Percentiles rank a stretch among this genome's conserved stretches.
Conservation (phyloP, 164 flowering plant genomes). For the Nymphaea colorata region DNA sequence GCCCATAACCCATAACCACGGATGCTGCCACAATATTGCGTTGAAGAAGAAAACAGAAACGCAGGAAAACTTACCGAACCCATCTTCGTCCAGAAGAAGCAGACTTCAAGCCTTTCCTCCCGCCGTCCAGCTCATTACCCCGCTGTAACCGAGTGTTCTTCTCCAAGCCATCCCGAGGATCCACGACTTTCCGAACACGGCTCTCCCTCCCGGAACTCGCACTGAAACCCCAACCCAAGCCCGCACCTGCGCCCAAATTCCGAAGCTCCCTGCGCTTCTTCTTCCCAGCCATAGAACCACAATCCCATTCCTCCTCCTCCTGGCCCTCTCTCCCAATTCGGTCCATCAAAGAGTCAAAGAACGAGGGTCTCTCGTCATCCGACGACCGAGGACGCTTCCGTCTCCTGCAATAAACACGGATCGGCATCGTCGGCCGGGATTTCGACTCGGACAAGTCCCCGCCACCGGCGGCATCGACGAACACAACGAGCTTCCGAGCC, state of each 20-base stretch:
- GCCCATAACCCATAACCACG: too few relatives aligned
- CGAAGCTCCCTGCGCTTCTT: neutral
- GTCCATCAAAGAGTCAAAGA: neutral
- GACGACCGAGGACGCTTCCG: neutral
- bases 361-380: neutral
- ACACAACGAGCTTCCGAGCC: constrained; percentile 38
- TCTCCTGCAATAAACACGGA: neutral
- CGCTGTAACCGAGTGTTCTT: neutral
- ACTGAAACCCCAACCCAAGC: neutral
- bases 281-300: neutral
- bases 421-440: neutral
- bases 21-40: too few relatives aligned
- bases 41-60: too few relatives aligned
- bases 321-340: neutral
- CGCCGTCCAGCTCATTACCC: neutral
- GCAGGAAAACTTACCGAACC: neutral
- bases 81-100: neutral
- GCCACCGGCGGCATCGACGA: constrained; percentile 5
- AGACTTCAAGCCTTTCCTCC: neutral
- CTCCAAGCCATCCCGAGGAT: neutral
- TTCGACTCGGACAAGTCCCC: neutral
- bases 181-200: neutral
- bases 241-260: neutral
- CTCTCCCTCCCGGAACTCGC: neutral
- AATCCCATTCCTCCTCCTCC: neutral